phyloP scores from a whole-genome alignment of 495 filamentous ascomycete species.

The Aspergillus coremiiformis region DNA sequence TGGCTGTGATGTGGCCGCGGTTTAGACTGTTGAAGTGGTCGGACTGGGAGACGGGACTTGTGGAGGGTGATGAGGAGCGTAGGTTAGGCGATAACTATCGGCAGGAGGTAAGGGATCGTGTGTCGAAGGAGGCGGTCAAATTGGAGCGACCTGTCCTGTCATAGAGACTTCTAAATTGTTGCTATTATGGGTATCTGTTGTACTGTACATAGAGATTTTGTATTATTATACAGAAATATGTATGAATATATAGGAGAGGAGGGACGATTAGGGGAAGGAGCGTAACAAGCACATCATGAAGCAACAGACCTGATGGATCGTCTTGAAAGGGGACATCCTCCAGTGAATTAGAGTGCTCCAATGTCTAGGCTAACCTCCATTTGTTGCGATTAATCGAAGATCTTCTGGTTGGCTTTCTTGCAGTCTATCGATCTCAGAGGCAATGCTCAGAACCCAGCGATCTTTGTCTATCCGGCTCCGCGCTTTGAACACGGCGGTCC shows the following conservation, averaged over 20 bases:
- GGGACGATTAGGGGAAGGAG: background rate
- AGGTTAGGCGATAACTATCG: constrained; percentile 31
- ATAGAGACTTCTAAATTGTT: constrained; percentile 2
- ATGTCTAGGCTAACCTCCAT: background rate
- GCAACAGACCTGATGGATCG: background rate
- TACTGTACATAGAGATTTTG: background rate
- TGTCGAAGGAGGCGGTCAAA: constrained; percentile 34
- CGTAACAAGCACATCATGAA: background rate
- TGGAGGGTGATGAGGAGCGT: constrained; percentile 17
- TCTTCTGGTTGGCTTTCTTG: constrained; percentile 50
- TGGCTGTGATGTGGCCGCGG: constrained; percentile 55
- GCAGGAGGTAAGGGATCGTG: constrained; percentile 32
- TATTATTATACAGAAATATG: background rate
- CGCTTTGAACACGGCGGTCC: constrained; percentile 64
- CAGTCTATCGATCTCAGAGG: constrained; percentile 64
- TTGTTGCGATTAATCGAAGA: constrained; percentile 46
- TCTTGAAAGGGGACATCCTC: background rate
- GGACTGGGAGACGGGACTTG: constrained; percentile 33
- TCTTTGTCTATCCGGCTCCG: constrained; percentile 65
- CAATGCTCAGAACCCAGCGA: constrained; percentile 67
- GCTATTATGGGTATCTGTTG: background rate
- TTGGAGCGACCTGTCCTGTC: constrained; percentile 27
- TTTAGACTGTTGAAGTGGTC: constrained; percentile 38
- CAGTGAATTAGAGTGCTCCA: background rate
- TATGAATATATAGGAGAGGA: background rate